Evolutionary conservation across 2,329 filamentous ascomycete genomes (phyloP).

Genomic region (Paramyrothecium sp.): DNA sequence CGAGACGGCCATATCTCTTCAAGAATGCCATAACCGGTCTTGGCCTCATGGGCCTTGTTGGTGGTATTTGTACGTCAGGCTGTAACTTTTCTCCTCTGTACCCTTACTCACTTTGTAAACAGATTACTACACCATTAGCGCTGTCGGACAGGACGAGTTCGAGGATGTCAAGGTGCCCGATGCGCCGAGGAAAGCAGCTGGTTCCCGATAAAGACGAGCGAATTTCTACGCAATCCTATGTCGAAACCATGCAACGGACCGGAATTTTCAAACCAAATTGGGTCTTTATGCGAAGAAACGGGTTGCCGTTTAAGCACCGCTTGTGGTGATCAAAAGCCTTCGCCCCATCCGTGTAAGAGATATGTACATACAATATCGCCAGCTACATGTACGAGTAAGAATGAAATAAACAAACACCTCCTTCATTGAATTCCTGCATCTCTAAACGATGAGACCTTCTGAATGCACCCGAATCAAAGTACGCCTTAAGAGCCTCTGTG

Average conservation of each 20-base stretch:
- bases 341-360: background rate
- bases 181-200: conserved; percentile 52
- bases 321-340: background rate
- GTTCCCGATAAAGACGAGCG: conserved; percentile 24
- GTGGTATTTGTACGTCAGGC: conserved; percentile 77
- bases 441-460: background rate
- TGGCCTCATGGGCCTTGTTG: conserved; percentile 71
- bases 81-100: background rate
- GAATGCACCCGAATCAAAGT: background rate
- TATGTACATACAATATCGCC: background rate
- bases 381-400: background rate
- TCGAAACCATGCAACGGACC: no score
- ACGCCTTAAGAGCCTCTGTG: background rate
- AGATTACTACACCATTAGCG: conserved; percentile 68
- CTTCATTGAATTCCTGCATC: background rate
- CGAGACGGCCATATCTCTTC: conserved; percentile 85
- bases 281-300: background rate
- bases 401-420: background rate
- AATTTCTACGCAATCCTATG: no score
- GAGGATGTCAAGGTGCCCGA: conserved; percentile 91
- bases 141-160: conserved; percentile 95
- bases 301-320: no score
- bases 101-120: conserved; percentile 12
- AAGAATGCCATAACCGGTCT: conserved; percentile 83
- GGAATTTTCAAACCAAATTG: background rate